phyloP scores from a whole-genome alignment of 371 early-diverging fungal genomes.

The Apophysomyces elegans region DNA sequence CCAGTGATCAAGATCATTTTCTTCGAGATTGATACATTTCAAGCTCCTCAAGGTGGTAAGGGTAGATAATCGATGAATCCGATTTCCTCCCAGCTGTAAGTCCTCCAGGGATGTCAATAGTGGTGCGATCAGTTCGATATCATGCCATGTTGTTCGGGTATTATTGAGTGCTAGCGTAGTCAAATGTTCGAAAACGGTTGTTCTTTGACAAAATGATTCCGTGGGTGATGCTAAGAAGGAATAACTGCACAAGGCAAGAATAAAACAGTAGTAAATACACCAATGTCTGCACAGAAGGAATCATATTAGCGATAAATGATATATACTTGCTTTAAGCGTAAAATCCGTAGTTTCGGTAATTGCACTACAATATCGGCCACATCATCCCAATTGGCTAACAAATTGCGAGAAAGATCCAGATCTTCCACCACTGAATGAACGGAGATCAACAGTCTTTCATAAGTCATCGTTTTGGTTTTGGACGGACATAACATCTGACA shows the following conservation, averaged over 20 bases:
- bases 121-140: conserved; percentile 49
- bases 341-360: conserved; percentile 54
- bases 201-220: neutral
- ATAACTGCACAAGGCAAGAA: neutral
- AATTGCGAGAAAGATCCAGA: conserved; percentile 74
- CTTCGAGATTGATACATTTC: conserved; percentile 68
- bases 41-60: conserved; percentile 52
- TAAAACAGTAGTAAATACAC: no score
- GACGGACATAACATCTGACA: no score
- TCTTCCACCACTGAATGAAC: conserved; percentile 57
- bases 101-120: conserved; percentile 63
- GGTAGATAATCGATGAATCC: conserved; percentile 34
- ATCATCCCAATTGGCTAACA: conserved; percentile 64
- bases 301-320: no score
- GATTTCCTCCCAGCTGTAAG: conserved; percentile 70
- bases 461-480: no score
- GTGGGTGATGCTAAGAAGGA: conserved; percentile 12
- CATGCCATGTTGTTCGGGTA: conserved; percentile 26
- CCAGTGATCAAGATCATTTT: conserved; percentile 67
- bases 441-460: neutral
- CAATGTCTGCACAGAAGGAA: no score
- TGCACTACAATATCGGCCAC: conserved; percentile 65
- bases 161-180: conserved; percentile 31
- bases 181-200: neutral
- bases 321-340: conserved; percentile 66